Conservation (phyloP, 1,284 basidiomycete genomes). For the Ustilago esculenta region DNA sequence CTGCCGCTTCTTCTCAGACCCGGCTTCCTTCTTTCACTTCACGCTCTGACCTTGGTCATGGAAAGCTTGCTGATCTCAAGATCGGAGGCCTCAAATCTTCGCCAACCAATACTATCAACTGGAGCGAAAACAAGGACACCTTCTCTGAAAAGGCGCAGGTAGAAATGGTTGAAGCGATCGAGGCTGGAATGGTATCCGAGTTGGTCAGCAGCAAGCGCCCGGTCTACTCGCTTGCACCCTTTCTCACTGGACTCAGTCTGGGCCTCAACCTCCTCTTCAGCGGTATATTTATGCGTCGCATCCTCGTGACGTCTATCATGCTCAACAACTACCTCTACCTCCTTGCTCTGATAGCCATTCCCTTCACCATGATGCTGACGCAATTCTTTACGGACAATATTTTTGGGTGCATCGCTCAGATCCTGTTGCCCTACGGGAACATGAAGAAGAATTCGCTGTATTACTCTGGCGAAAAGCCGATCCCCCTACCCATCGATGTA, state of each 20-base stretch:
- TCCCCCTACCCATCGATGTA: no score
- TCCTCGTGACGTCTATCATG: slow-evolving; percentile 77
- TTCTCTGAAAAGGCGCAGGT: slow-evolving; percentile 21
- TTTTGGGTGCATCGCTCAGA: slow-evolving; percentile 68
- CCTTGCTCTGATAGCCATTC: slow-evolving; percentile 72
- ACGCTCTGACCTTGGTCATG: slow-evolving; percentile 18
- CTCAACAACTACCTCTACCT: slow-evolving; percentile 76
- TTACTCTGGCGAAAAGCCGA: no score
- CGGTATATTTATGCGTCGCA: slow-evolving; percentile 73
- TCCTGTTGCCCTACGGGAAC: slow-evolving; percentile 74
- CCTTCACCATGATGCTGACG: slow-evolving; percentile 75
- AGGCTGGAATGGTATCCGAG: slow-evolving; percentile 15
- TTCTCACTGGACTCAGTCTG: slow-evolving; percentile 78
- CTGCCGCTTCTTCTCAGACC: slow-evolving; percentile 20
- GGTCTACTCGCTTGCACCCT: slow-evolving; percentile 78
- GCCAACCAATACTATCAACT: slow-evolving; percentile 2
- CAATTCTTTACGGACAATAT: slow-evolving; percentile 75
- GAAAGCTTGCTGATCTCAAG: slow-evolving; percentile 10
- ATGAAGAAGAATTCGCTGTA: slow-evolving; percentile 69
- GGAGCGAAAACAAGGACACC: slow-evolving; percentile 10
- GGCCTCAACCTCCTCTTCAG: slow-evolving; percentile 69
- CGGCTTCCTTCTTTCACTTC: slow-evolving; percentile 15
- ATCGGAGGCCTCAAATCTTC: slow-evolving; percentile 8
- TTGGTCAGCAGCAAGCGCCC: slow-evolving; percentile 67
- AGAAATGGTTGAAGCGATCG: slow-evolving; percentile 4